Conservation (phyloP, 371 early-diverging fungal genomes). For the Chytridium lagenaria region DNA sequence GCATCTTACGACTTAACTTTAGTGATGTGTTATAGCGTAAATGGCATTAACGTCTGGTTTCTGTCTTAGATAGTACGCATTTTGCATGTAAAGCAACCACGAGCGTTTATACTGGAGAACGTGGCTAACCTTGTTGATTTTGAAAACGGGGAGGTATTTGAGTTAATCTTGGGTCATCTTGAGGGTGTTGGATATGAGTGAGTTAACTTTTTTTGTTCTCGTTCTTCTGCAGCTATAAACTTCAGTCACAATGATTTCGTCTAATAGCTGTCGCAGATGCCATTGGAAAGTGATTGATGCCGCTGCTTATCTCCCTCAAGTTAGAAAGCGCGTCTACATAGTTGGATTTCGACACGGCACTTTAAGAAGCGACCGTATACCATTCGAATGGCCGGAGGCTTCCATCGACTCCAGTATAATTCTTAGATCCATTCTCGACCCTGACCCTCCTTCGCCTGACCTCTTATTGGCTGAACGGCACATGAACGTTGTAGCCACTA, state of each 20-base stretch:
- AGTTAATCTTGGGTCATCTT: constrained; percentile 18
- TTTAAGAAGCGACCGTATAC: not conserved
- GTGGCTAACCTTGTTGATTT: constrained; percentile 33
- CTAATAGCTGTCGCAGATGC: constrained; percentile 9
- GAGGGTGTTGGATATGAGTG: constrained; percentile 23
- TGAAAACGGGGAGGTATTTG: constrained; percentile 24
- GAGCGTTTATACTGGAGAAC: constrained; percentile 32
- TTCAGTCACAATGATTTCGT: constrained; percentile 1
- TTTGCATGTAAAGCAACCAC: constrained; percentile 28
- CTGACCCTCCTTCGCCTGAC: not conserved
- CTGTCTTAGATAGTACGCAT: constrained; percentile 24
- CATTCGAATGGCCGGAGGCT: not conserved
- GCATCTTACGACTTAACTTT: too few relatives aligned
- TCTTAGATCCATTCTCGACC: constrained; percentile 4
- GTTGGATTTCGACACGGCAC: constrained; percentile 20
- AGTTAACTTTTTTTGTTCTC: not conserved
- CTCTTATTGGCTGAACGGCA: not conserved
- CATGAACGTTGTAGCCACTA: not conserved
- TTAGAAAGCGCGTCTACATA: constrained; percentile 32
- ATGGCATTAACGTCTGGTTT: too few relatives aligned
- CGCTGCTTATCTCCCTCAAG: constrained; percentile 27
- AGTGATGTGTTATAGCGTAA: too few relatives aligned
- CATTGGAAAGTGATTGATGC: constrained; percentile 32
- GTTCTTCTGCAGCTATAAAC: not conserved
- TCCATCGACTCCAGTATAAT: not conserved